Evolutionary conservation across 2,329 filamentous ascomycete genomes (phyloP).

Genomic region (Cladosporium phlei): DNA sequence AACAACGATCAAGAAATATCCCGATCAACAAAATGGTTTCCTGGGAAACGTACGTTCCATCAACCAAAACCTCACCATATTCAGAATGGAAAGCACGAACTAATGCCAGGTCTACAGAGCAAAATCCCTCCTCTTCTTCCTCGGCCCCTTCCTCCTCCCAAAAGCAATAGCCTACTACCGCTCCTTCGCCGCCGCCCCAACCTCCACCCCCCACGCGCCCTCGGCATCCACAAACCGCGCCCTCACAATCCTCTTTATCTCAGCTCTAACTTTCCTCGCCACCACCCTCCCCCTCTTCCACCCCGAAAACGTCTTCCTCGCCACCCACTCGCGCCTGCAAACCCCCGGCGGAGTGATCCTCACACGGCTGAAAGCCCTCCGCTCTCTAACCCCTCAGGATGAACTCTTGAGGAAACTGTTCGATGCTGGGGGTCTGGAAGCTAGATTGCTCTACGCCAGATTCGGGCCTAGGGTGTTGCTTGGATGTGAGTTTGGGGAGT

Average conservation of each 20-base stretch:
- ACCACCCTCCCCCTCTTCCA: slow-evolving; percentile 63
- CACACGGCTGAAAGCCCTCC: slow-evolving; percentile 60
- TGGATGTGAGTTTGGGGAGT: slow-evolving; percentile 66
- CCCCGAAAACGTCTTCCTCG: slow-evolving; percentile 75
- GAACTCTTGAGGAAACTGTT: slow-evolving; percentile 63
- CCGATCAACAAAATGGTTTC: slow-evolving; percentile 4
- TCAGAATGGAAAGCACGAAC: neutral
- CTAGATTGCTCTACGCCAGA: slow-evolving; percentile 74
- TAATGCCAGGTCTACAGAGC: slow-evolving; percentile 30
- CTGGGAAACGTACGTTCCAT: slow-evolving; percentile 9
- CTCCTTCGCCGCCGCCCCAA: slow-evolving; percentile 41
- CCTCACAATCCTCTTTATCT: slow-evolving; percentile 56
- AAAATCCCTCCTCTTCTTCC: slow-evolving; percentile 45
- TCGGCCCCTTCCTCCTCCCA: slow-evolving; percentile 69
- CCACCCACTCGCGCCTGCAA: slow-evolving; percentile 75
- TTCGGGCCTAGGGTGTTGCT: slow-evolving; percentile 72
- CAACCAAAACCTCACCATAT: neutral
- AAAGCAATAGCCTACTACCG: slow-evolving; percentile 63
- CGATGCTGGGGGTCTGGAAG: slow-evolving; percentile 56
- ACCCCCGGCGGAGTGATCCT: slow-evolving; percentile 83
- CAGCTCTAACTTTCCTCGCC: slow-evolving; percentile 50
- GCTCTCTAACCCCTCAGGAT: slow-evolving; percentile 58
- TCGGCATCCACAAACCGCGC: slow-evolving; percentile 52
- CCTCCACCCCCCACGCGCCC: slow-evolving; percentile 45
- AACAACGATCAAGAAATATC: neutral